phyloP scores from a whole-genome alignment of 257 asterid genomes.

The Verbascum thapsus region DNA sequence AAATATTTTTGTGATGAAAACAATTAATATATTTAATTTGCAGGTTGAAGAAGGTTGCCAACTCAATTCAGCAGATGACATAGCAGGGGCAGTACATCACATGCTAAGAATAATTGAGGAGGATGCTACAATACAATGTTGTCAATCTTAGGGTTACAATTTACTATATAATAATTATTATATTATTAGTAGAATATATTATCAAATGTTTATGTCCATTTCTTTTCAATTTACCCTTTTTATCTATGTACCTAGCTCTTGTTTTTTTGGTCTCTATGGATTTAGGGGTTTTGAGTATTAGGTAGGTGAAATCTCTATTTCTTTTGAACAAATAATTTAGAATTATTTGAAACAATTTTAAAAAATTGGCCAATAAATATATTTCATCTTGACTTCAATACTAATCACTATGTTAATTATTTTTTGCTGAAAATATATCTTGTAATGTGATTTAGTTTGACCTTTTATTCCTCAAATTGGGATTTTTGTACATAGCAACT shows the following conservation, averaged over 20 bases:
- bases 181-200: constrained; percentile 27
- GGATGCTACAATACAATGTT: constrained; percentile 60
- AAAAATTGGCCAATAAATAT: background rate
- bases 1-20: constrained; percentile 1
- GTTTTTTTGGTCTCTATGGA: constrained; percentile 22
- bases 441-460: too few relatives aligned
- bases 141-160: constrained; percentile 50
- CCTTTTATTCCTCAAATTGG: too few relatives aligned
- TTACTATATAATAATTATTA: constrained; percentile 8
- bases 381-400: background rate
- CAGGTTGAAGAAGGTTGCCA: constrained; percentile 98
- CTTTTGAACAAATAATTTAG: constrained; percentile 3
- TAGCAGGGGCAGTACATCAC: constrained; percentile 91
- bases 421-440: too few relatives aligned
- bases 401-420: too few relatives aligned
- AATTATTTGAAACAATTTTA: constrained; percentile 13
- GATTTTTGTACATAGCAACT: too few relatives aligned
- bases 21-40: constrained; percentile 8
- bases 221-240: constrained; percentile 13
- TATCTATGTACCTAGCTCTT: constrained; percentile 9
- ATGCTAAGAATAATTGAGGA: constrained; percentile 92
- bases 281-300: constrained; percentile 28
- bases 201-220: constrained; percentile 27
- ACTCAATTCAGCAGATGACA: constrained; percentile 84
- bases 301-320: constrained; percentile 21